These are phyloP conservation scores for Nicotiana noctiflora DNA, from an alignment of 257 asterid genomes.

Conservation along the genomic window DNA sequence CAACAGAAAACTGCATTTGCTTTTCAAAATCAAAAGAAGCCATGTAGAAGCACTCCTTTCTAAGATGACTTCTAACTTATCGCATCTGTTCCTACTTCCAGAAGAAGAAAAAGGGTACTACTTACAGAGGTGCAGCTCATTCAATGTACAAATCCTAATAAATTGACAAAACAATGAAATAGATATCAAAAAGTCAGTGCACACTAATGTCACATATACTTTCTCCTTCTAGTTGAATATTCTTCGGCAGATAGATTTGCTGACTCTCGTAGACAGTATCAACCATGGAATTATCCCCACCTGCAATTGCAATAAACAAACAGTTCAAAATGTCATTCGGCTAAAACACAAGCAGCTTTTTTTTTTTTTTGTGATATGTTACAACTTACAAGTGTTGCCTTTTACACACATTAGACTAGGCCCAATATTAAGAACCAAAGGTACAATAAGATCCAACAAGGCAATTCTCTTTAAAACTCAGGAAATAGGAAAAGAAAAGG, in stretches of 20 bases:
- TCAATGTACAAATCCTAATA: not conserved
- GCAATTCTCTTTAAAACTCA: not conserved
- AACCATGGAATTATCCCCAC: conserved; percentile 94
- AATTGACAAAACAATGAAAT: not conserved
- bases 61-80: not conserved
- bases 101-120: not conserved
- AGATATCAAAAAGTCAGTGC: not conserved
- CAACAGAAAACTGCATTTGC: not conserved
- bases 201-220: not conserved
- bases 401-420: not conserved
- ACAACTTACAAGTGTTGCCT: not conserved
- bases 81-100: not conserved
- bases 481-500: not conserved
- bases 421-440: not conserved
- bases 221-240: conserved; percentile 24
- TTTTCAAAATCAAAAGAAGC: not conserved
- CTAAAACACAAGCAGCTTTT: not conserved
- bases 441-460: not conserved
- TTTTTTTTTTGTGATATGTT: not conserved
- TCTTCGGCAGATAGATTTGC: conserved; percentile 57
- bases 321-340: conserved; percentile 7
- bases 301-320: conserved; percentile 34
- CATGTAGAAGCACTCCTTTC: not conserved
- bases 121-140: not conserved
- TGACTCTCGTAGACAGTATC: conserved; percentile 42